Evolutionary conservation across 331 rosid species (phyloP).

Genomic region (Quercus phellos): DNA sequence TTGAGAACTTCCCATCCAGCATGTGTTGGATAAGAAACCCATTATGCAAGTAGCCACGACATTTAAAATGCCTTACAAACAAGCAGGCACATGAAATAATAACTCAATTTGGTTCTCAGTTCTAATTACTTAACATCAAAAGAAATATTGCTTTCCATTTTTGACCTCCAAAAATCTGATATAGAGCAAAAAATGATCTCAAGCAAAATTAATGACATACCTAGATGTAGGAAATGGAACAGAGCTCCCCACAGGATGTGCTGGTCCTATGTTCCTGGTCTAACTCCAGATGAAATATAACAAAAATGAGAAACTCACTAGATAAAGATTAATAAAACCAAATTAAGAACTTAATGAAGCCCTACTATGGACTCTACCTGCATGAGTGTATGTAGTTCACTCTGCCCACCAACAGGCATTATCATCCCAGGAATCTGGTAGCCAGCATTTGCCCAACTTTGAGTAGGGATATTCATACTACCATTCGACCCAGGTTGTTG

Average conservation of each 20-base stretch:
- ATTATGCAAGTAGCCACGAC: background rate
- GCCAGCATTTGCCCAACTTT: slow-evolving; percentile 66
- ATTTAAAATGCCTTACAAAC: background rate
- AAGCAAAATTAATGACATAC: slow-evolving; percentile 38
- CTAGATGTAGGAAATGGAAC: slow-evolving; percentile 64
- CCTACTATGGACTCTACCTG: slow-evolving; percentile 45
- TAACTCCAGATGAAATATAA: slow-evolving; percentile 31
- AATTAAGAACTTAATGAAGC: slow-evolving; percentile 11
- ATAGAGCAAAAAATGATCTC: background rate
- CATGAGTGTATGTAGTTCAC: slow-evolving; percentile 44
- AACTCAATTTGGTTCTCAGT: background rate
- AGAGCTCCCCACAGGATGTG: slow-evolving; percentile 53
- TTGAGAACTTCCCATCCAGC: background rate
- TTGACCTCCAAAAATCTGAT: slow-evolving; percentile 1
- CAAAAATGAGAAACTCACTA: slow-evolving; percentile 24
- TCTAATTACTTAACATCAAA: background rate
- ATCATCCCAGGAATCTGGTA: slow-evolving; percentile 57
- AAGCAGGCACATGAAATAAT: background rate
- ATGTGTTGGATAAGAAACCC: background rate
- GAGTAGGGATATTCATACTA: slow-evolving; percentile 37
- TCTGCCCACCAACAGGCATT: slow-evolving; percentile 52
- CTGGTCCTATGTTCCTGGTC: slow-evolving; percentile 45
- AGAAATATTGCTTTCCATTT: slow-evolving; percentile 6
- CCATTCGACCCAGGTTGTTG: slow-evolving; percentile 52
- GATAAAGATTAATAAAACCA: slow-evolving; percentile 10